Conservation (phyloP, 306 rosid genomes). For the Gastrolobium bilobum region DNA sequence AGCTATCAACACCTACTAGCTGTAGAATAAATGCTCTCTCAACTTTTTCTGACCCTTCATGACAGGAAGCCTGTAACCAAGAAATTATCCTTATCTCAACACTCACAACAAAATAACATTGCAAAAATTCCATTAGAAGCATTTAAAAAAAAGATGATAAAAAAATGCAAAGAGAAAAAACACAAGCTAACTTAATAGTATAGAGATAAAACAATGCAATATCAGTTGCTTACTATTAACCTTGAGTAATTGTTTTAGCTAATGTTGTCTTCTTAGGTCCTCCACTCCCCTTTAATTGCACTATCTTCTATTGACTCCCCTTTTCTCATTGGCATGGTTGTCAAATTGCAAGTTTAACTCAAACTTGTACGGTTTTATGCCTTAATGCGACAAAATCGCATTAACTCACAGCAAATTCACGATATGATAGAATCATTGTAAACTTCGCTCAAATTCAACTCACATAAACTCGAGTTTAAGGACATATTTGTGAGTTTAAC, state of each 20-base stretch:
- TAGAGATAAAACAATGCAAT: not conserved
- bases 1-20: constrained; percentile 69
- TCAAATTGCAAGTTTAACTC: constrained; percentile 7
- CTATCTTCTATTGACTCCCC: constrained; percentile 21
- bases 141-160: not conserved
- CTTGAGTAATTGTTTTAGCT: not conserved
- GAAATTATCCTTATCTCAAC: constrained; percentile 38
- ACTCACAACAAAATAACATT: constrained; percentile 26
- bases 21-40: constrained; percentile 92
- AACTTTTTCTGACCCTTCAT: constrained; percentile 73
- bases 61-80: constrained; percentile 74
- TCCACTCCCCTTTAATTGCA: constrained; percentile 29
- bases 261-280: not conserved
- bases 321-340: not conserved
- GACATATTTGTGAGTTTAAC: not conserved
- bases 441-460: not conserved
- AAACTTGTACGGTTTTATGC: not conserved
- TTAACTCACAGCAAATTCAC: not conserved
- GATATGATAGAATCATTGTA: constrained; percentile 1
- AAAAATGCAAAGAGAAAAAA: not conserved
- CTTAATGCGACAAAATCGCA: not conserved
- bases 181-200: not conserved
- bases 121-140: constrained; percentile 3
- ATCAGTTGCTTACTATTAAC: not conserved
- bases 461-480: not conserved